Evolutionary conservation across 441 rosid species (phyloP), one percentile per base, ranked within the genome.

Genomic region (Gossypium trilobum): DNA sequence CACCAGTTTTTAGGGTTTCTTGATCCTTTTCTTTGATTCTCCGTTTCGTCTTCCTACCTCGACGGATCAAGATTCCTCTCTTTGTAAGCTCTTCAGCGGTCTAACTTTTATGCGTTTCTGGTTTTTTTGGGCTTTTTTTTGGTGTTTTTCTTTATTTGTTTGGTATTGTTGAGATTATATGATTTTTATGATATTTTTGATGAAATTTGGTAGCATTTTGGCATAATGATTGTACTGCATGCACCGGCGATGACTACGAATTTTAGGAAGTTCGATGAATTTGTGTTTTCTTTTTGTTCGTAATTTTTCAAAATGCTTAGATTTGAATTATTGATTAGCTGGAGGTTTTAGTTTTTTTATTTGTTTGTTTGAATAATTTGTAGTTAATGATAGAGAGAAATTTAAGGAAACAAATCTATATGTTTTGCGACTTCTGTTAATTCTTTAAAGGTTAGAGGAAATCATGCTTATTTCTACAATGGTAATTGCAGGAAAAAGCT

Each of bases 51-150:
- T 61, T 31, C 59, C 3, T 68, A 39, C 68, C 78, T 82, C 80
- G 48, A 79, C 83, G 76, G 91, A 88, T 89, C 95, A 85, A 78
- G 85, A 75, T 78, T 81, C 79, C 77, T 77, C 48, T 77, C 82
- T 82, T 73, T 70, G 98, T 93, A 87, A 87, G 97, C 80, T 81
- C 67, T 64, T 75, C 36, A 13, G 65, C 71, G 78, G 71, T 79
- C 52, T 66, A 1, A 66, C 58, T 56, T 74, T 78, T 56, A 1
- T 73, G 63, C 74, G 25, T 67, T 81, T 59, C 48, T 9, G 29
- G 33, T 50, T 2, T 6, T 23, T 39, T 54, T 2, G 42, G 42
- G 42, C 10, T n/a, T 9, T 11, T 48, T 0, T 7, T 50, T 5
- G 23, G 33, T 2, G 5, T 10, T 44, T 69, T 4, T 54, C 31